Evolutionary conservation across 768 basidiomycete genomes (phyloP).

Genomic region (Neoboletus brunneissimus): DNA sequence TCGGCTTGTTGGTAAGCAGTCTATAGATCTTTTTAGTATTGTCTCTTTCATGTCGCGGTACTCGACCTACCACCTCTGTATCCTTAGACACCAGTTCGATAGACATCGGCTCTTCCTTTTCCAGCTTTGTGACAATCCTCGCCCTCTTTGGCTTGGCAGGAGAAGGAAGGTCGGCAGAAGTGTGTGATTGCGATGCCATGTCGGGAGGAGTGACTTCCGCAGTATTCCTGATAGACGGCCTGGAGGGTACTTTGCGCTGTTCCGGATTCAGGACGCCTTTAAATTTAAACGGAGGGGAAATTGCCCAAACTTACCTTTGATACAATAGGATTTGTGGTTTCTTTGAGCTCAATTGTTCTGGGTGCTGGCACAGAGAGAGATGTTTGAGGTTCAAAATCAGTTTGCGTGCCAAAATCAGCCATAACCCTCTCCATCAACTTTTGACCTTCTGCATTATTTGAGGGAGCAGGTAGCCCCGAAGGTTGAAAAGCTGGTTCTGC

Average conservation of each 20-base stretch:
- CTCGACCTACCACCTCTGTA: constrained; percentile 19
- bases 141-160: constrained; percentile 31
- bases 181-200: constrained; percentile 12
- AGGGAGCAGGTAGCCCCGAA: background rate
- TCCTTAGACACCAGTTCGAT: constrained; percentile 1
- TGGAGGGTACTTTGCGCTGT: constrained; percentile 32
- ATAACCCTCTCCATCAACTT: constrained; percentile 11
- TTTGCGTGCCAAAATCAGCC: constrained; percentile 28
- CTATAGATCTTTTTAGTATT: constrained; percentile 10
- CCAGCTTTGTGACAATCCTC: constrained; percentile 28
- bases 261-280: constrained; percentile 4
- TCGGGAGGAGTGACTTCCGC: constrained; percentile 14
- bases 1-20: constrained; percentile 4
- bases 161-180: constrained; percentile 19
- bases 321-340: constrained; percentile 16
- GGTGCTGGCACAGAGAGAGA: constrained; percentile 2
- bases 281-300: background rate
- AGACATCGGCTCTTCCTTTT: constrained; percentile 21
- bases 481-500: background rate
- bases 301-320: constrained; percentile 18
- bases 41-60: background rate
- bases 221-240: constrained; percentile 14
- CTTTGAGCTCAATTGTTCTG: constrained; percentile 20
- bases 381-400: constrained; percentile 21
- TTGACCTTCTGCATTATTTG: background rate